Percentiles rank a stretch among this genome's conserved stretches.
These are phyloP conservation scores for Hypholoma sublateritium DNA, from an alignment of 768 basidiomycete genomes.

Conservation along the genomic window DNA sequence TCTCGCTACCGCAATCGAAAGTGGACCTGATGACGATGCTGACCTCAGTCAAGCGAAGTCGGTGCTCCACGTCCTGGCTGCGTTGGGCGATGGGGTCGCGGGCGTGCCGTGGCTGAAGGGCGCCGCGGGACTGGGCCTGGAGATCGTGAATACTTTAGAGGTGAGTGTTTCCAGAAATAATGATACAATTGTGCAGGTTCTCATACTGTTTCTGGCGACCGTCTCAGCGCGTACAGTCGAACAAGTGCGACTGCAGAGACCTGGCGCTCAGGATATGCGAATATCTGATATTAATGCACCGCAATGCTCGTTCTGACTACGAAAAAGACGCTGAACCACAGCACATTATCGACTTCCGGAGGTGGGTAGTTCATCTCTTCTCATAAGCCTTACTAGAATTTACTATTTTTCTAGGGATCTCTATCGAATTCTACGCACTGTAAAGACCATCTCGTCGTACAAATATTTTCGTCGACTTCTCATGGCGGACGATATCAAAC, in stretches of 20 bases:
- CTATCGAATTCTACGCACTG: neutral
- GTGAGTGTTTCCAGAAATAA: neutral
- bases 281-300: neutral
- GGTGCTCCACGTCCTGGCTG: neutral
- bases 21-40: neutral
- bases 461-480: neutral
- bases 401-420: no score
- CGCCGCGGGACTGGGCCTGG: neutral
- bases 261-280: neutral
- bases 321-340: neutral
- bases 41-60: neutral
- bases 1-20: neutral
- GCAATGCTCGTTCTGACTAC: neutral
- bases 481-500: neutral
- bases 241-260: neutral
- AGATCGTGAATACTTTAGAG: neutral
- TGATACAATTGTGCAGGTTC: neutral
- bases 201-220: neutral
- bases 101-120: neutral
- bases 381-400: no score
- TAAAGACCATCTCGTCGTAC: neutral
- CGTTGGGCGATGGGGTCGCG: neutral
- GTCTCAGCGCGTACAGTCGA: neutral
- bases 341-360: neutral
- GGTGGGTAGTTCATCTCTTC: neutral